Percentiles rank a stretch among this genome's conserved stretches.
Evolutionary conservation across 2,329 filamentous ascomycete species (phyloP).

Genomic region (Canariomyces notabilis): DNA sequence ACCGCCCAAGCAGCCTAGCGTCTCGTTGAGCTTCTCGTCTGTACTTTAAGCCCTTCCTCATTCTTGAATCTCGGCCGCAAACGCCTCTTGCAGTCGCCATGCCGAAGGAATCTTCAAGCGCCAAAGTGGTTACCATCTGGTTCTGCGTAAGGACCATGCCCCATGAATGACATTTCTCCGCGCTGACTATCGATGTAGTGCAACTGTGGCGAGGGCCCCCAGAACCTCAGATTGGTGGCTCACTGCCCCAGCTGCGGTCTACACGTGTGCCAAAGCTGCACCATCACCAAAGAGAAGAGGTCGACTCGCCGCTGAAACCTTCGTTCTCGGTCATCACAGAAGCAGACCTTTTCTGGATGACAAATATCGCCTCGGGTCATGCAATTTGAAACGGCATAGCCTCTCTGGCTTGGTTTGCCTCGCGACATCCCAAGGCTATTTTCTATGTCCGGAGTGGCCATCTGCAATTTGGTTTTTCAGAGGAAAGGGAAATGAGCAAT

Average conservation of each 20-base stretch:
- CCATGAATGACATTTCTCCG: not conserved
- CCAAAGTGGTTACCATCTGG: conserved; percentile 13
- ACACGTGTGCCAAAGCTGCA: conserved; percentile 2
- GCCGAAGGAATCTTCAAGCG: not conserved
- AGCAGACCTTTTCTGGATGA: no score
- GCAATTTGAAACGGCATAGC: no score
- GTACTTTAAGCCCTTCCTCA: no score
- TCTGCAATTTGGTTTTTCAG: no score
- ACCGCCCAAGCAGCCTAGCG: no score
- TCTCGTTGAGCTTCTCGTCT: no score
- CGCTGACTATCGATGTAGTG: conserved; percentile 6
- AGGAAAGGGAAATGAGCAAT: no score
- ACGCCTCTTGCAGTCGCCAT: not conserved
- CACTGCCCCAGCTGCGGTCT: conserved; percentile 11
- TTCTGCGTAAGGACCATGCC: conserved; percentile 12
- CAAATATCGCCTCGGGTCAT: no score
- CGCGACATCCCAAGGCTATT: no score
- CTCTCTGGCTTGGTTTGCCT: not conserved
- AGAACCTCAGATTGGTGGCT: not conserved
- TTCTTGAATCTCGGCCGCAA: no score
- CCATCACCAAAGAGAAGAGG: not conserved
- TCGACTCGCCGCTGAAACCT: conserved; percentile 1
- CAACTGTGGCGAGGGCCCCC: conserved; percentile 8
- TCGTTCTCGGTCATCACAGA: not conserved
- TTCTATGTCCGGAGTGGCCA: no score